Evolutionary conservation across 805 yeast genomes (phyloP).

Genomic region (Yamadazyma olivae): DNA sequence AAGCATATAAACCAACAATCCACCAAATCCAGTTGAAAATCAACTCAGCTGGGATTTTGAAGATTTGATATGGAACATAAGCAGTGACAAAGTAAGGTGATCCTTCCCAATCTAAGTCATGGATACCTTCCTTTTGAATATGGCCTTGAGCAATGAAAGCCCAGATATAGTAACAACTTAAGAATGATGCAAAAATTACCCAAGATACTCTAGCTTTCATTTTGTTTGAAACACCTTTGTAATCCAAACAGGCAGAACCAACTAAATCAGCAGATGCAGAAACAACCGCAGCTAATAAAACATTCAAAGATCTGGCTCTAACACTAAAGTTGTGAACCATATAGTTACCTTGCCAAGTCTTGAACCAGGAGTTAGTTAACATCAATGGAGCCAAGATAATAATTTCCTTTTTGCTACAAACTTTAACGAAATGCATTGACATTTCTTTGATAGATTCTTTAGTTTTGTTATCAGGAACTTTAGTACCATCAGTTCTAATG

Average conservation of each 20-base stretch:
- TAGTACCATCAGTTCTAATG: conserved; percentile 23
- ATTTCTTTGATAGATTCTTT: conserved; percentile 8
- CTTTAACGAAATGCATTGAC: conserved; percentile 4
- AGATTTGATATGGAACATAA: conserved; percentile 18
- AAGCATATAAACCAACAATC: conserved; percentile 19
- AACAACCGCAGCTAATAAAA: conserved; percentile 18
- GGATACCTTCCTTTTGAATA: neutral
- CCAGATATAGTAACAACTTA: conserved; percentile 17
- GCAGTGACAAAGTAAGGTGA: conserved; percentile 12
- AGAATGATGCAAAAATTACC: conserved; percentile 7
- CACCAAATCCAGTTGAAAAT: conserved; percentile 22
- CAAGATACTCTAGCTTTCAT: conserved; percentile 13
- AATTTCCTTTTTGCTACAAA: conserved; percentile 15
- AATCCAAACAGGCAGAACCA: conserved; percentile 16
- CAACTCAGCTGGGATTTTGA: conserved; percentile 18
- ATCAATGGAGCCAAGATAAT: conserved; percentile 16
- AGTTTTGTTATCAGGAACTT: conserved; percentile 6
- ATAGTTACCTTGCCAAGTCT: conserved; percentile 18
- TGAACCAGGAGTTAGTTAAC: conserved; percentile 16
- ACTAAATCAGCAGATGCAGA: conserved; percentile 14
- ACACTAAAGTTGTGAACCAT: conserved; percentile 21
- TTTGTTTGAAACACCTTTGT: conserved; percentile 11
- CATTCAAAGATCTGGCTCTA: conserved; percentile 21
- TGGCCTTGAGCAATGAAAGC: conserved; percentile 12
- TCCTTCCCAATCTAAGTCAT: conserved; percentile 17